These are phyloP conservation scores for Epichloe brachyelytri DNA, from an alignment of 2,329 filamentous ascomycete genomes.

Conservation along the genomic window DNA sequence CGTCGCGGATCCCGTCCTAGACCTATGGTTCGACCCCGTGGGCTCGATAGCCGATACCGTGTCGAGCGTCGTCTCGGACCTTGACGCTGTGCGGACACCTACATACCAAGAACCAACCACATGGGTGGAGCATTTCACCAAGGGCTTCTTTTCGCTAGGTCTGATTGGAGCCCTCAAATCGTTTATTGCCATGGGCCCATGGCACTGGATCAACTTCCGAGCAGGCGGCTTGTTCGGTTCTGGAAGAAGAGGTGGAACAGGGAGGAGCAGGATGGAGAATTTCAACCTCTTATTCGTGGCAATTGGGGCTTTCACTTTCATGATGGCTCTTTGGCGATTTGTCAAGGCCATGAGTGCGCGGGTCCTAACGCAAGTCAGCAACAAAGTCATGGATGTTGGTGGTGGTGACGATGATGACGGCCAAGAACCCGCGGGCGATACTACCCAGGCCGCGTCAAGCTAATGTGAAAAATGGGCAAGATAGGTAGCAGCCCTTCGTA, in stretches of 20 bases:
- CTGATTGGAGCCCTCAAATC: constrained; percentile 76
- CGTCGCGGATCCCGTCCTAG: constrained; percentile 82
- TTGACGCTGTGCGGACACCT: constrained; percentile 21
- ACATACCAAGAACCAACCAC: constrained; percentile 38
- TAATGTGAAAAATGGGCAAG: not conserved
- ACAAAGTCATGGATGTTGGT: constrained; percentile 73
- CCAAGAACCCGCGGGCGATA: constrained; percentile 9
- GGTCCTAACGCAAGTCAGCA: constrained; percentile 64
- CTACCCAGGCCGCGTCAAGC: not conserved
- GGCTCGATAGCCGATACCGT: constrained; percentile 45
- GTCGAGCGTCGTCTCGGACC: constrained; percentile 29
- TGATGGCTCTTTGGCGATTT: constrained; percentile 74
- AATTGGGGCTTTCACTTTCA: constrained; percentile 67
- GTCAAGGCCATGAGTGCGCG: constrained; percentile 61
- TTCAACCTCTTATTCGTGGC: constrained; percentile 69
- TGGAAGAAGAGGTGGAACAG: constrained; percentile 45
- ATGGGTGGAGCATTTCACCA: constrained; percentile 77
- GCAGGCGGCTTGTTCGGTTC: constrained; percentile 42
- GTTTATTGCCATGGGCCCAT: constrained; percentile 59
- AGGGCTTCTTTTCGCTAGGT: constrained; percentile 82
- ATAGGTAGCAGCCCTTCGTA: not conserved
- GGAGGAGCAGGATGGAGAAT: constrained; percentile 64
- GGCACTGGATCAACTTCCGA: constrained; percentile 65
- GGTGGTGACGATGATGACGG: constrained; percentile 39
- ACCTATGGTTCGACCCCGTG: constrained; percentile 70